These are phyloP conservation scores for Rubia peregrina DNA, from an alignment of 305 asterid species.

Conservation along the genomic window DNA sequence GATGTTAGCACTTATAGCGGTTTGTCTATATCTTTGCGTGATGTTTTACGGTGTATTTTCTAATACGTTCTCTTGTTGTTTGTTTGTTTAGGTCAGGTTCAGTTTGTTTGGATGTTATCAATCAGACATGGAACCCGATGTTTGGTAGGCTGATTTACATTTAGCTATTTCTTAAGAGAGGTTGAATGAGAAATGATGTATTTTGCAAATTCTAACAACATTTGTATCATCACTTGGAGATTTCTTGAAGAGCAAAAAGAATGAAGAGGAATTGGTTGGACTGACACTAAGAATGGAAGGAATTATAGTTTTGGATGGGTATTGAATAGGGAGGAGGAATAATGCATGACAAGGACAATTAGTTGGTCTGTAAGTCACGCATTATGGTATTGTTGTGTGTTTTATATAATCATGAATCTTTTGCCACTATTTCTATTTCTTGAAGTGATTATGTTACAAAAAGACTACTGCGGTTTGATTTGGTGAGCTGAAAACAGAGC, in stretches of 20 bases:
- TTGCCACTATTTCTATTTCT: constrained; percentile 21
- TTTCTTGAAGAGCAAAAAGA: constrained; percentile 3
- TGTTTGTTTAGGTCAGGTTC: constrained; percentile 72
- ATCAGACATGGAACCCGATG: constrained; percentile 99
- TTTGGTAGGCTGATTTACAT: constrained; percentile 45
- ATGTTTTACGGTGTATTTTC: not conserved
- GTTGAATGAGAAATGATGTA: not conserved
- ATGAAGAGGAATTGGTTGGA: constrained; percentile 14
- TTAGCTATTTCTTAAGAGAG: not conserved
- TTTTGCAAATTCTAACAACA: no score
- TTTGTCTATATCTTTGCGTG: constrained; percentile 1
- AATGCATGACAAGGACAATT: constrained; percentile 30
- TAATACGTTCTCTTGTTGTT: constrained; percentile 11
- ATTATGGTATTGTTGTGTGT: constrained; percentile 32
- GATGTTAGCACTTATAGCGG: not conserved
- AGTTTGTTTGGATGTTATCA: constrained; percentile 84
- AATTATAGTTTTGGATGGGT: not conserved
- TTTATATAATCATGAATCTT: constrained; percentile 6
- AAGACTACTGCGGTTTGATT: constrained; percentile 29
- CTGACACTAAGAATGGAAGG: constrained; percentile 20
- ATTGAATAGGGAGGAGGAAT: not conserved
- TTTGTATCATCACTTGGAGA: no score
- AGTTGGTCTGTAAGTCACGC: constrained; percentile 29
- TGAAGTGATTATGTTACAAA: constrained; percentile 47
- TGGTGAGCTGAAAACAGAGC: constrained; percentile 70